Percentiles rank a stretch among this genome's conserved stretches.
phyloP scores from a whole-genome alignment of 2,329 filamentous ascomycete genomes.

The Colletotrichum godetiae region DNA sequence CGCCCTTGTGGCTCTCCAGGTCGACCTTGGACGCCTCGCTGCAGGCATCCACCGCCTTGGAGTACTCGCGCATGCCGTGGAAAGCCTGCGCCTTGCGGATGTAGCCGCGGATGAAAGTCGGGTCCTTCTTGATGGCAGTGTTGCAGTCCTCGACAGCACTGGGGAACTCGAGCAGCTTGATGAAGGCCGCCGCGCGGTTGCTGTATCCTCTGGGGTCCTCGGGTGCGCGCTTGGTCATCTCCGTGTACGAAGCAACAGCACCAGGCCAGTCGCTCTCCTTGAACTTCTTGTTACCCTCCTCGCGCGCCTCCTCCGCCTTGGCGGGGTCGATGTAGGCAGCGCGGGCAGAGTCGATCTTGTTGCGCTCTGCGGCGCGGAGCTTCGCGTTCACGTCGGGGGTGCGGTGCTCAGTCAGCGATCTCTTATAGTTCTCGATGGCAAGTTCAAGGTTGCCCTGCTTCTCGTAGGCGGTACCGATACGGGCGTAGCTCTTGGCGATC shows the following conservation, averaged over 20 bases:
- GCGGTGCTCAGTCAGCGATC: constrained; percentile 94
- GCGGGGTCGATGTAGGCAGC: constrained; percentile 87
- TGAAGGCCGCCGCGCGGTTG: constrained; percentile 95
- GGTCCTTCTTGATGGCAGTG: constrained; percentile 88
- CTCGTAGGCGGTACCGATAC: constrained; percentile 94
- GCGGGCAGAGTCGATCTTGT: constrained; percentile 80
- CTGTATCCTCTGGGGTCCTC: constrained; percentile 94
- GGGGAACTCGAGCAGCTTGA: constrained; percentile 97
- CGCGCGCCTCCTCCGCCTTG: constrained; percentile 95
- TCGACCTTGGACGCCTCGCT: constrained; percentile 84
- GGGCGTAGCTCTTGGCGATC: constrained; percentile 97
- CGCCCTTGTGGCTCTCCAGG: constrained; percentile 72
- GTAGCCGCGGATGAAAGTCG: constrained; percentile 94
- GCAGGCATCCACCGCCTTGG: constrained; percentile 91
- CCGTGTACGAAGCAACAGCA: constrained; percentile 91
- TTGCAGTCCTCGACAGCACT: constrained; percentile 94
- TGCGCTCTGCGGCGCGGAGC: constrained; percentile 89
- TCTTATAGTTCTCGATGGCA: constrained; percentile 91
- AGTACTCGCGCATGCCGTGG: constrained; percentile 98
- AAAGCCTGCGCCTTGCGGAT: constrained; percentile 96
- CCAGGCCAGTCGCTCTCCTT: constrained; percentile 96
- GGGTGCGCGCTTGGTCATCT: constrained; percentile 97
- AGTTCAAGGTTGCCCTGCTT: constrained; percentile 82
- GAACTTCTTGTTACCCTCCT: constrained; percentile 96
- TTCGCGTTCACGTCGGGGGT: constrained; percentile 94